Evolutionary conservation across 352 stramenopile species (phyloP), one percentile per base, ranked within the genome.

Genomic region (Phytophthora agathidicida): DNA sequence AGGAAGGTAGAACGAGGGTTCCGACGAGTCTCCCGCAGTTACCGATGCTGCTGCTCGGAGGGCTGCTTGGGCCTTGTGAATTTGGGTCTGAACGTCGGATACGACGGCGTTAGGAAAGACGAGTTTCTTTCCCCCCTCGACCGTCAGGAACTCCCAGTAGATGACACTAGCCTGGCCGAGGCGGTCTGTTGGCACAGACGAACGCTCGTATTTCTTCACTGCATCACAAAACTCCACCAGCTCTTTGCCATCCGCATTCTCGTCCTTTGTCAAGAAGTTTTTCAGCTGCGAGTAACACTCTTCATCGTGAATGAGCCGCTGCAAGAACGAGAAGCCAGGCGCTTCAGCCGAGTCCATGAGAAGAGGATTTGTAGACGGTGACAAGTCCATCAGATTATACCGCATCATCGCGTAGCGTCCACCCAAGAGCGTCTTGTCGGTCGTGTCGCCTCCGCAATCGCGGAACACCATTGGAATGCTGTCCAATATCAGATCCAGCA

Each of bases 381-480:
- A 49, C 23, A 83, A 60, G 36, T 91, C 81, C 79, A 91, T 87
- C 37, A 80, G 32, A 28, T 87, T 83, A 53, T 89, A 91, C 6
- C 72, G 77, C 49, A 83, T 75, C 83, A 93, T 91, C 24, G 86
- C 64, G 51, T 93, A 94, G 14, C 84, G 81, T 3, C 86, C 86
- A 38, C 86, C 86, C 33, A 96, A 63, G 0, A 96, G 65, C 2
- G 86, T 96, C 57, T 96, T 96, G 59, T 96, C 86, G 0, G 83
- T 93, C 22, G 85, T 89, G 43, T 96, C 86, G 24, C 86, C 85
- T 8, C 85, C 82, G 45, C 86, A 93, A 62, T 96, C 86, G 10
- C 86, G 84, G 38, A 91, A 96, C 2, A 94, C 74, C 80, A 94
- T 94, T 7, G 86, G 86, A 36, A 96, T 89, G 33, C 81, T 91